Evolutionary conservation across 148 eudicot species (phyloP).

Genomic region (Chenopodium suecicum): DNA sequence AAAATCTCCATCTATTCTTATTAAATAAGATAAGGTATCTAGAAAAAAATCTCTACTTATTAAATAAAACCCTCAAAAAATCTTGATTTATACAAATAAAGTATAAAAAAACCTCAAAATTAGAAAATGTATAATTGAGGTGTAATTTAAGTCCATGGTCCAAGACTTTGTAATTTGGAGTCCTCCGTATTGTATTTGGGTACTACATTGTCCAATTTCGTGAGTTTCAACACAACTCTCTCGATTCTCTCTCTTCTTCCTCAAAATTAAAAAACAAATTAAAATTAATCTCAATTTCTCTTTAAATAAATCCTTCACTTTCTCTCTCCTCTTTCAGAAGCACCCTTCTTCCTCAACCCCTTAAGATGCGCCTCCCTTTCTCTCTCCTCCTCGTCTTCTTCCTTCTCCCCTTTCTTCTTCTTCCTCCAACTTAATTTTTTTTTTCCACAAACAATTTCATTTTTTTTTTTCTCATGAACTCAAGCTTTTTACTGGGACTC

Average conservation of each 20-base stretch:
- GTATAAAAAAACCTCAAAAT: too few relatives aligned
- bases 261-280: neutral
- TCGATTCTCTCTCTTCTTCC: constrained; percentile 11
- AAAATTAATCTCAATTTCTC: neutral
- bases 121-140: too few relatives aligned
- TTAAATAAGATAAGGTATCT: too few relatives aligned
- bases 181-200: constrained; percentile 1
- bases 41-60: too few relatives aligned
- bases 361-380: constrained; percentile 31
- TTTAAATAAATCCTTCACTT: neutral
- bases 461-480: neutral
- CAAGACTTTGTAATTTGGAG: too few relatives aligned
- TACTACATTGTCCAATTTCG: constrained; percentile 25
- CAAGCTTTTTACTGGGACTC: neutral
- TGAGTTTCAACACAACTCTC: constrained; percentile 27
- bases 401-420: neutral
- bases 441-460: neutral
- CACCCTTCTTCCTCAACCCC: constrained; percentile 9
- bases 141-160: too few relatives aligned
- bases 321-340: neutral
- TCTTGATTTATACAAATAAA: too few relatives aligned
- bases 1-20: too few relatives aligned
- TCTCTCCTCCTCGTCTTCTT: constrained; percentile 14
- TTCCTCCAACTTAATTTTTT: constrained; percentile 10
- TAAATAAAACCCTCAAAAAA: too few relatives aligned